Conservation (phyloP, 2,329 filamentous ascomycete species). For the Trichophyton schoenleinii region DNA sequence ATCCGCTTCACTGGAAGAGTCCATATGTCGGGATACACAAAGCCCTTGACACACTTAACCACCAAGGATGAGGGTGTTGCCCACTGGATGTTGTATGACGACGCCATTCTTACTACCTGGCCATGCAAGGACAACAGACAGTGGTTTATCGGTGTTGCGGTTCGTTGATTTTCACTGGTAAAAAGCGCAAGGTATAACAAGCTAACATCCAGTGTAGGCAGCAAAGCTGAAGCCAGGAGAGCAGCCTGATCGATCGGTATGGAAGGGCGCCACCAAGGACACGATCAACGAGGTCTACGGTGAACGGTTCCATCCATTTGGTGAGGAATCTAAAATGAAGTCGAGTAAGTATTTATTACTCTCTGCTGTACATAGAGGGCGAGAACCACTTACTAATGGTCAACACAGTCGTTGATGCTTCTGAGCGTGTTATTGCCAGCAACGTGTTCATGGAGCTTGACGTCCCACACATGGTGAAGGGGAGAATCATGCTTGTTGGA, state of each 20-base stretch:
- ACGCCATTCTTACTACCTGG: constrained; percentile 8
- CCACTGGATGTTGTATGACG: constrained; percentile 8
- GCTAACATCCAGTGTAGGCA: not conserved
- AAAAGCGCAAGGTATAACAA: not conserved
- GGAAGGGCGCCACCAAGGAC: constrained; percentile 6
- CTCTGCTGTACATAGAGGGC: not conserved
- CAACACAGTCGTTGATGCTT: constrained; percentile 5
- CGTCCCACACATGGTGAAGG: constrained; percentile 9
- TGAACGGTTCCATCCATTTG: constrained; percentile 9
- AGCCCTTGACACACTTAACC: constrained; percentile 5
- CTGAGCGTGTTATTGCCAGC: constrained; percentile 8
- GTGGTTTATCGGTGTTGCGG: constrained; percentile 9
- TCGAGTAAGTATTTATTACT: constrained; percentile 3
- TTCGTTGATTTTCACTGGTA: not conserved
- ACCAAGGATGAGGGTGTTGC: constrained; percentile 5
- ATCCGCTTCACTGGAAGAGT: constrained; percentile 8
- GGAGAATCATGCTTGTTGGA: constrained; percentile 6
- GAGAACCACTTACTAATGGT: not conserved
- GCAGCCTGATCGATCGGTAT: constrained; percentile 7
- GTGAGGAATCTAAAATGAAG: constrained; percentile 6
- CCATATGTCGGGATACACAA: constrained; percentile 9
- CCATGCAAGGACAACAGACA: constrained; percentile 9
- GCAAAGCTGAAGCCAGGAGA: constrained; percentile 7
- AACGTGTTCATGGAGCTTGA: constrained; percentile 9
- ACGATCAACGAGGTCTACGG: constrained; percentile 9